phyloP scores from a whole-genome alignment of 768 basidiomycete species.

The Kwoniella sp. region DNA sequence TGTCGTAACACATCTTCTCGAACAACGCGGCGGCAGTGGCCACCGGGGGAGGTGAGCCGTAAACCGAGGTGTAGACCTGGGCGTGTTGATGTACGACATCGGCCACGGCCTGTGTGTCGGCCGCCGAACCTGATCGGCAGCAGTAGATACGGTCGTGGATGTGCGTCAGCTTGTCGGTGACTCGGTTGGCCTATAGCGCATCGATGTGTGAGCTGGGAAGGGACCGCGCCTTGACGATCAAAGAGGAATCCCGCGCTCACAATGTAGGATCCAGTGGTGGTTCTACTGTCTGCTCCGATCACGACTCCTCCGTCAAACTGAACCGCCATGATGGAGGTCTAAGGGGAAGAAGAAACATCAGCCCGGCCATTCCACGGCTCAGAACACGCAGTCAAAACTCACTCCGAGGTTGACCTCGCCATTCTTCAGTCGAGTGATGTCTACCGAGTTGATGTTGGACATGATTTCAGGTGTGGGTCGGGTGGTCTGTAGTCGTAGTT shows the following conservation, averaged over 20 bases:
- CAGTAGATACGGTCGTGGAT: conserved; percentile 98
- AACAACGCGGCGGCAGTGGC: conserved; percentile 76
- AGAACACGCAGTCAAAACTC: conserved; percentile 54
- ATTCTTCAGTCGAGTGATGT: conserved; percentile 79
- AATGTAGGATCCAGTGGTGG: conserved; percentile 94
- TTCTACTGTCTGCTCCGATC: conserved; percentile 94
- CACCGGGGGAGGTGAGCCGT: conserved; percentile 68
- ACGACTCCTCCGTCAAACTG: conserved; percentile 93
- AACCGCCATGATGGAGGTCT: conserved; percentile 99
- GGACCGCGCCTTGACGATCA: background rate
- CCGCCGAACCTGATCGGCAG: conserved; percentile 95
- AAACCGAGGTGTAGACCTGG: conserved; percentile 66
- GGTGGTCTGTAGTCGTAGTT: background rate
- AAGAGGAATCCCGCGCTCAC: too few relatives aligned
- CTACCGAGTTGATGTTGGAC: conserved; percentile 61
- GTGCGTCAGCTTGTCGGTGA: conserved; percentile 95
- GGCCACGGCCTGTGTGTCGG: conserved; percentile 91
- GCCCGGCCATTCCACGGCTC: too few relatives aligned
- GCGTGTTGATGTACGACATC: conserved; percentile 80
- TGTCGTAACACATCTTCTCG: conserved; percentile 82
- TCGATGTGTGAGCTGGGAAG: background rate
- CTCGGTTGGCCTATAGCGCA: conserved; percentile 75
- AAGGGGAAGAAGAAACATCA: conserved; percentile 12
- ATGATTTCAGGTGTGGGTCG: too few relatives aligned
- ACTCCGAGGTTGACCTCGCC: conserved; percentile 98